A percentile compares a stretch with the other conserved stretches of the same genome.
Evolutionary conservation across 106 monocot species (phyloP).

Genomic region (Agapanthus africanus): DNA sequence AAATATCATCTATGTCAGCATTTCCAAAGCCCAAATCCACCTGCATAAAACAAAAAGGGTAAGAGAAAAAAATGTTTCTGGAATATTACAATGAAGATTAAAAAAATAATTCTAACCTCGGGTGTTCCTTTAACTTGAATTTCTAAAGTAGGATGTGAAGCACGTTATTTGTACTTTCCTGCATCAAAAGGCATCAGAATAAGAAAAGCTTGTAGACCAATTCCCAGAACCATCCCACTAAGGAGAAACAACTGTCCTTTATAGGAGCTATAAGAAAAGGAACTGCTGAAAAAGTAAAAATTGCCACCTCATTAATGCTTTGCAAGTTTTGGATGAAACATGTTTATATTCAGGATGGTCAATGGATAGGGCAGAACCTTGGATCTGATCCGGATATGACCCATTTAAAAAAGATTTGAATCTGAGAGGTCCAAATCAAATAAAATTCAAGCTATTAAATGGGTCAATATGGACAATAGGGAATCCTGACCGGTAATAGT

Average conservation of each 20-base stretch:
- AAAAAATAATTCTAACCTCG: slow-evolving; percentile 42
- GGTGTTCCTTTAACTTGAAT: slow-evolving; percentile 69
- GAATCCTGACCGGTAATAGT: background rate
- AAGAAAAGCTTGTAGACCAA: background rate
- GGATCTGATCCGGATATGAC: background rate
- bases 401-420: background rate
- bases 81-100: background rate
- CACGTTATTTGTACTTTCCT: slow-evolving; percentile 68
- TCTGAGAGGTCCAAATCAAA: background rate
- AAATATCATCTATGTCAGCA: slow-evolving; percentile 55
- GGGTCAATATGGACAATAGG: background rate
- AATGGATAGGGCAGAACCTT: background rate
- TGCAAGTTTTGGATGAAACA: background rate
- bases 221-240: background rate
- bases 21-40: slow-evolving; percentile 86
- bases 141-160: slow-evolving; percentile 73
- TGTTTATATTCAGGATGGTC: background rate
- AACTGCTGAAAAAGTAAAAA: background rate
- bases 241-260: background rate
- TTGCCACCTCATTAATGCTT: background rate
- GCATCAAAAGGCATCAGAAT: slow-evolving; percentile 10
- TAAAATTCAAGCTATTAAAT: background rate
- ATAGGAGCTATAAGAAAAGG: background rate
- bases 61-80: slow-evolving; percentile 2
- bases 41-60: slow-evolving; percentile 27